Conservation (phyloP, 2,329 filamentous ascomycete species). For the Trichophyton benhamiae region DNA sequence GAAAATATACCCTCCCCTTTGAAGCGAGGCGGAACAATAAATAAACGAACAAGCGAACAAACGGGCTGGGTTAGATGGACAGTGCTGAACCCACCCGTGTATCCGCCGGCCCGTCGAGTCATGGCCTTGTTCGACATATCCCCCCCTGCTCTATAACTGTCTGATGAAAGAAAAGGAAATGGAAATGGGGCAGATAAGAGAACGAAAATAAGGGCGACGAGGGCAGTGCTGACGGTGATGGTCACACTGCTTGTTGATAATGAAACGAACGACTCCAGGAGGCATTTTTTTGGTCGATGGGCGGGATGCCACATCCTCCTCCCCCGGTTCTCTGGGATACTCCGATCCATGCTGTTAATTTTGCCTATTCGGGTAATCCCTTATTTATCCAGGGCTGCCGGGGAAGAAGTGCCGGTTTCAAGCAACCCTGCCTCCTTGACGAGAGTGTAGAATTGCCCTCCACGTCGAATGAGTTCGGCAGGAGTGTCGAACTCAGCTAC, state of each 20-base stretch:
- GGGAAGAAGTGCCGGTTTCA: conserved; percentile 19
- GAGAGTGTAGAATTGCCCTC: conserved; percentile 74
- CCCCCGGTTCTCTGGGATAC: not conserved
- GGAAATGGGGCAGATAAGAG: not conserved
- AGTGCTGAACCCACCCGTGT: not conserved
- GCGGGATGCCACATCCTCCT: not conserved
- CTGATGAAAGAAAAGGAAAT: not conserved
- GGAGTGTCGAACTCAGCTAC: conserved; percentile 92
- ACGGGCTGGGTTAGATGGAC: not conserved
- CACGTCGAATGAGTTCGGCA: conserved; percentile 58
- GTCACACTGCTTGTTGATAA: no score
- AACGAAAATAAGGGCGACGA: no score
- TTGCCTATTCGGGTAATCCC: not conserved
- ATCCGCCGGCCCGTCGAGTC: not conserved
- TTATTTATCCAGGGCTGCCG: not conserved
- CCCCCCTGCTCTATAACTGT: not conserved
- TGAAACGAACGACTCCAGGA: not conserved
- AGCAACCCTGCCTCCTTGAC: conserved; percentile 81
- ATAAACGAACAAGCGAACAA: not conserved
- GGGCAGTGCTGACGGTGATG: no score
- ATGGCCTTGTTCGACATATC: not conserved
- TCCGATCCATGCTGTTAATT: not conserved
- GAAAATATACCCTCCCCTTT: not conserved
- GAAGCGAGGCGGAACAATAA: not conserved
- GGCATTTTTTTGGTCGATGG: not conserved